phyloP scores from a whole-genome alignment of 2,329 filamentous ascomycete genomes.

The Diaporthe ampelina region DNA sequence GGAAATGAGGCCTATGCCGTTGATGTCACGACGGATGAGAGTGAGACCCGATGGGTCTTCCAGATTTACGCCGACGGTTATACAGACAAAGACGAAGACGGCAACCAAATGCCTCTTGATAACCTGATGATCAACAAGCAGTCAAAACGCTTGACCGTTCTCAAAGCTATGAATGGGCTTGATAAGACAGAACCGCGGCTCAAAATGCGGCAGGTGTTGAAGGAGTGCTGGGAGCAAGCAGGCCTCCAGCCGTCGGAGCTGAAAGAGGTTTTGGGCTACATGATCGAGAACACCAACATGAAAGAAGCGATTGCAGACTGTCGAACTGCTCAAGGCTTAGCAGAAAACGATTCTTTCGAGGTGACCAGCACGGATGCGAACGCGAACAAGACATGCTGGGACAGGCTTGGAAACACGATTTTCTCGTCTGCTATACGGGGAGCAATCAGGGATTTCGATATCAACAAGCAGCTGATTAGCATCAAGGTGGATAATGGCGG shows the following conservation, averaged over 20 bases:
- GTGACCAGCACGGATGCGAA: background rate
- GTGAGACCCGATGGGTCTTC: background rate
- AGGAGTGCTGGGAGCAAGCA: constrained; percentile 11
- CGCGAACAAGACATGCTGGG: background rate
- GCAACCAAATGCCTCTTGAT: constrained; percentile 3
- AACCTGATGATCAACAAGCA: constrained; percentile 12
- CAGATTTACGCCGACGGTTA: constrained; percentile 12
- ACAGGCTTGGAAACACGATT: background rate
- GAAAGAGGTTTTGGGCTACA: constrained; percentile 11
- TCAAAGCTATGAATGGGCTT: constrained; percentile 1
- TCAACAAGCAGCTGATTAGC: constrained; percentile 14
- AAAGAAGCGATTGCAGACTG: constrained; percentile 7
- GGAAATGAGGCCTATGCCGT: constrained; percentile 4
- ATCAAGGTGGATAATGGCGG: constrained; percentile 3
- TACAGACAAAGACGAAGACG: background rate
- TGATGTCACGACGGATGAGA: constrained; percentile 1
- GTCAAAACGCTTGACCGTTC: constrained; percentile 1
- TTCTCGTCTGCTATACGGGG: constrained; percentile 7
- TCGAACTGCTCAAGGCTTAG: background rate
- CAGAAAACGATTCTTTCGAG: background rate
- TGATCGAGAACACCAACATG: constrained; percentile 7
- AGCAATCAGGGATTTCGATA: constrained; percentile 13
- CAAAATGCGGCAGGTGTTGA: constrained; percentile 3
- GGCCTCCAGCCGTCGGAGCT: constrained; percentile 9
- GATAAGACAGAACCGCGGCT: background rate